Evolutionary conservation across 345 rosid genomes (phyloP), one percentile per base, ranked within the genome.

Genomic region (Angophora floribunda): DNA sequence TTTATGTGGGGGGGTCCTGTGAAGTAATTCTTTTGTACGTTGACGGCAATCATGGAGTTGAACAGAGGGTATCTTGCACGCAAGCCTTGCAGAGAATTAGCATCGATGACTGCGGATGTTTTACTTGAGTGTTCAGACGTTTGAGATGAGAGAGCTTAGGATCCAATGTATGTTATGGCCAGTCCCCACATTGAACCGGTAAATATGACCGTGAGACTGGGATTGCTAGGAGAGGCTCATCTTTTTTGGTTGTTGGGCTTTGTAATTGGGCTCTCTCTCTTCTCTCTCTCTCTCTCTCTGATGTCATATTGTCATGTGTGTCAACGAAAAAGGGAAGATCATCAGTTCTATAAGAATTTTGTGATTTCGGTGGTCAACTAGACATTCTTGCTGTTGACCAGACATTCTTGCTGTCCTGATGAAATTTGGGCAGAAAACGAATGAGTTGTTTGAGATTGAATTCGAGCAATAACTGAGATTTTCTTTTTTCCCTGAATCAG

Each of bases 401-500:
- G n/a, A n/a, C n/a, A 36, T 70, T 70, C 49, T 70, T 70, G 26
- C 82, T 75, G 82, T 75, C 82, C 82, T 36, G 82, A 36, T 75
- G 86, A 85, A 85, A 26, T 49, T 85, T 85, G 41, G 21, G 55
- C 55, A 47, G 86, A 49, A 47, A 85, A 26, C 24, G 30, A 47
- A 49, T 49, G 41, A 85, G 41, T 50, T 85, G 4, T 49, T 13
- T 13, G 55, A 49, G 86, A 26, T 85, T 49, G 53, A 85, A 51
- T 85, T 30, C 49, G 26, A 36, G 82, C 82, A 75, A 75, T 75
- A 75, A 75, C 11, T 36, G 19, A 10, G 82, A 44, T 30, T 67
- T 32, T 75, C 1, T 75, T 36, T 70, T 36, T 9, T 19, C 47
- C 82, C 24, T 70, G 82, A 41, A 70, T 70, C 93, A 53, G 97